Base-by-base conservation (phyloP, 768 basidiomycete species). In the Mycena vitilis region DNA sequence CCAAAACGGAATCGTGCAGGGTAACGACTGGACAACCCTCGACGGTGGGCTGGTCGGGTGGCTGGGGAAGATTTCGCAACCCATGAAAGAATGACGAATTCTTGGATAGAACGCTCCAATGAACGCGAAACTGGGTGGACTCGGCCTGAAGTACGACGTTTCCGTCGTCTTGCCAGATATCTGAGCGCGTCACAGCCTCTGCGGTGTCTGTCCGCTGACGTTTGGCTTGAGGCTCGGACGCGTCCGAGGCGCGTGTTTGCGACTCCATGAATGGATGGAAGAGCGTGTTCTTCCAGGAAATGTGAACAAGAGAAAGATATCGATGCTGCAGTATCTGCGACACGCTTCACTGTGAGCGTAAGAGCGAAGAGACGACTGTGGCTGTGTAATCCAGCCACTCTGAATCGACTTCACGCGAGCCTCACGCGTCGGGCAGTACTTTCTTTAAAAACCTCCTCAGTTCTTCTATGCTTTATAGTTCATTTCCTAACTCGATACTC, bases 51-150 rank as follows among this genome's bases (percentile, higher is more conserved):
- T 70, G 65, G 36, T 52, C 60, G 11, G 53, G 42, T 1, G 69
- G 65, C 16, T 66, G 60, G n/a, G 55, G 64, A 20, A 66, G 69
- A 23, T n/a, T 40, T 16, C 48, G 47, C 78, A 79, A 77, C 40
- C 75, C 77, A 20, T 63, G 68, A 68, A 81, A 80, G n/a, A 81
- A 66, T 5, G 71, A 68, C 3, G 78, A 80, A 59, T 81, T 70
- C 2, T 65, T 37, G 23, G 60, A 44, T 12, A 81, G 58, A 40
- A 77, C 52, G 22, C 69, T 74, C 22, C 78, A 74, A 52, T 81
- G 78, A 16, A 81, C 78, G 12, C 77, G 75, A 51, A 81, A 81
- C 15, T 65, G 66, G 63, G 73, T 78, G 7, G 51, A 65, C 30
- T 75, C 68, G 13, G 68, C 74, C 13, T 69, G 62, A 12, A 80